Evolutionary conservation across 2,329 filamentous ascomycete genomes (phyloP).

Genomic region (Pseudogymnoascus sp.): DNA sequence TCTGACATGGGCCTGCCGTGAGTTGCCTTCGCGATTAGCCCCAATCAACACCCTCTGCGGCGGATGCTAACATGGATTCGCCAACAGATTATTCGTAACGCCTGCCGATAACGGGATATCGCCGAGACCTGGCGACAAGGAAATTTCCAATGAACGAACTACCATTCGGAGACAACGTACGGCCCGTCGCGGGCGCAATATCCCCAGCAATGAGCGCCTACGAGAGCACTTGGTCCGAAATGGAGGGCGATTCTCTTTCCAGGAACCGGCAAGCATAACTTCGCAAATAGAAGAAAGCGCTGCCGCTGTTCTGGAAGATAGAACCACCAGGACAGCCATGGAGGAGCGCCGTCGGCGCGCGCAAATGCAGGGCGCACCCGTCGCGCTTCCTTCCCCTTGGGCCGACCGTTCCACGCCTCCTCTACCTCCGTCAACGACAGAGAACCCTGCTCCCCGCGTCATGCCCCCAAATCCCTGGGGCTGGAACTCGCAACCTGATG

Average conservation of each 20-base stretch:
- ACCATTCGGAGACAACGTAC: slow-evolving; percentile 21
- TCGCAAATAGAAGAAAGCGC: background rate
- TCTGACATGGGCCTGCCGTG: slow-evolving; percentile 2
- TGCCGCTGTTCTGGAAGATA: background rate
- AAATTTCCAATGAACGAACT: slow-evolving; percentile 22
- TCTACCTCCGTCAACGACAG: background rate
- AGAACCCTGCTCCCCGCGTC: background rate
- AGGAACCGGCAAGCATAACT: background rate
- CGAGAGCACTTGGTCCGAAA: background rate
- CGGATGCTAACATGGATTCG: background rate
- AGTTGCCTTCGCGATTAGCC: slow-evolving; percentile 4
- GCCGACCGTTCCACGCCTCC: background rate
- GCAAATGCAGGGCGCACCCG: background rate
- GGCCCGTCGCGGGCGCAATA: background rate
- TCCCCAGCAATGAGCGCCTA: background rate
- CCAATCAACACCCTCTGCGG: background rate
- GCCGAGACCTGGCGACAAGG: slow-evolving; percentile 23
- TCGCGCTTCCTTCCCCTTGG: background rate
- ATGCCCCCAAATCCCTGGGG: background rate
- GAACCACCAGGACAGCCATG: background rate
- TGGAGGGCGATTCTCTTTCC: background rate
- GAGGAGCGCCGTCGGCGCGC: background rate
- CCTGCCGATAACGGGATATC: slow-evolving; percentile 23
- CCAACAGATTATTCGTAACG: slow-evolving; percentile 24
- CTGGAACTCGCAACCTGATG: background rate